A percentile compares a stretch with the other conserved stretches of the same genome.
Conservation (phyloP, 495 filamentous ascomycete species). For the Alectoria sarmentosa region DNA sequence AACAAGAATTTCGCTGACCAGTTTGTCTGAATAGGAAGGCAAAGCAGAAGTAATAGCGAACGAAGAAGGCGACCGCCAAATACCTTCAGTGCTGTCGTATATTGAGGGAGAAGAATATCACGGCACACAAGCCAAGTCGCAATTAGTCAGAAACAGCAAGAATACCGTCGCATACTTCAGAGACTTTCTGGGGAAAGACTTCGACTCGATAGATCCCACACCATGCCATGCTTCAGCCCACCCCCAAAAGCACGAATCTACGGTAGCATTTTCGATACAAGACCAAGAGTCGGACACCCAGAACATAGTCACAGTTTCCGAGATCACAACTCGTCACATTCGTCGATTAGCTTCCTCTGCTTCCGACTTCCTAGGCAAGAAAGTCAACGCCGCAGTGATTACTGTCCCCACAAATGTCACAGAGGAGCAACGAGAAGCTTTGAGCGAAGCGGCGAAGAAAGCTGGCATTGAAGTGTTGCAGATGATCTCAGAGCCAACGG, state of each 20-base stretch:
- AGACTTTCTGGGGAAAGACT: conserved; percentile 90
- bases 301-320: conserved; percentile 69
- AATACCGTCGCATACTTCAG: conserved; percentile 96
- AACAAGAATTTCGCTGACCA: background rate
- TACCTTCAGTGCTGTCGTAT: conserved; percentile 90
- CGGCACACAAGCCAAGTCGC: conserved; percentile 87
- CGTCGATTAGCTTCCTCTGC: conserved; percentile 75
- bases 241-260: conserved; percentile 65
- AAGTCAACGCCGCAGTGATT: conserved; percentile 86
- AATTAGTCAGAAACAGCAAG: conserved; percentile 81
- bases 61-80: conserved; percentile 98
- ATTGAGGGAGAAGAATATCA: conserved; percentile 94
- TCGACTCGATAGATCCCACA: conserved; percentile 92
- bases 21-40: conserved; percentile 56
- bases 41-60: conserved; percentile 98
- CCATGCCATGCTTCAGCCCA: conserved; percentile 91
- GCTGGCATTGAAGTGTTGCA: conserved; percentile 88
- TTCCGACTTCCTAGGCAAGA: conserved; percentile 83
- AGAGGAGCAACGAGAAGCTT: conserved; percentile 74
- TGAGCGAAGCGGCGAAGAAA: conserved; percentile 66
- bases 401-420: conserved; percentile 90
- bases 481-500: conserved; percentile 87
- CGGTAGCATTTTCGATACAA: conserved; percentile 74
- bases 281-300: conserved; percentile 64
- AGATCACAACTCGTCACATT: conserved; percentile 82